phyloP scores from a whole-genome alignment of 192 early-diverging fungal species.

The Linderina pennispora region DNA sequence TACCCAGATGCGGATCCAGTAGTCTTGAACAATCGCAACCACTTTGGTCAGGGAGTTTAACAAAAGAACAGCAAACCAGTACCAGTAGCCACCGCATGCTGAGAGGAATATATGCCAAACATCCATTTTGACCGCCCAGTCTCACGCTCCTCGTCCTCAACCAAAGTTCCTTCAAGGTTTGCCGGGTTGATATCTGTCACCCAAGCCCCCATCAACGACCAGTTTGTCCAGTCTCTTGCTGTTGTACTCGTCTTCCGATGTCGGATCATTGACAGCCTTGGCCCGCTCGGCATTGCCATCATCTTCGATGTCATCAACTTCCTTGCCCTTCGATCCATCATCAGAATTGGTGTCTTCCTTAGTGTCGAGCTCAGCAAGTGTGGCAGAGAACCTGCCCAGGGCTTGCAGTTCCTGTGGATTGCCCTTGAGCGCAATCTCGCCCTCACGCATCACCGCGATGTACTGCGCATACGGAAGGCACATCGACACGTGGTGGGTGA shows the following conservation, averaged over 20 bases:
- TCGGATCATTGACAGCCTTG: slow-evolving; percentile 10
- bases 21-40: slow-evolving; percentile 44
- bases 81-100: slow-evolving; percentile 51
- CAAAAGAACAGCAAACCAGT: slow-evolving; percentile 48
- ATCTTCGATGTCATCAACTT: neutral
- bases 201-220: slow-evolving; percentile 19
- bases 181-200: slow-evolving; percentile 13
- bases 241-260: slow-evolving; percentile 5
- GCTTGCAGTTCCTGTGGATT: slow-evolving; percentile 42
- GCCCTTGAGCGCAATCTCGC: slow-evolving; percentile 53
- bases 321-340: neutral
- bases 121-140: slow-evolving; percentile 60
- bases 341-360: slow-evolving; percentile 18
- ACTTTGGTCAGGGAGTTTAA: slow-evolving; percentile 41
- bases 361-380: slow-evolving; percentile 15
- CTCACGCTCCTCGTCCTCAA: slow-evolving; percentile 69
- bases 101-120: slow-evolving; percentile 68
- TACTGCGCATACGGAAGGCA: slow-evolving; percentile 50
- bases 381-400: slow-evolving; percentile 24
- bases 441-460: slow-evolving; percentile 64
- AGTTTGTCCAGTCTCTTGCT: slow-evolving; percentile 2
- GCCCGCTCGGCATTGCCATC: slow-evolving; percentile 41
- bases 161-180: slow-evolving; percentile 48
- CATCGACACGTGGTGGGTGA: slow-evolving; percentile 82
- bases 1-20: slow-evolving; percentile 53